Percentiles rank a stretch among this genome's conserved stretches.
Evolutionary conservation across 768 basidiomycete genomes (phyloP).

Genomic region (Boletus fagicola): DNA sequence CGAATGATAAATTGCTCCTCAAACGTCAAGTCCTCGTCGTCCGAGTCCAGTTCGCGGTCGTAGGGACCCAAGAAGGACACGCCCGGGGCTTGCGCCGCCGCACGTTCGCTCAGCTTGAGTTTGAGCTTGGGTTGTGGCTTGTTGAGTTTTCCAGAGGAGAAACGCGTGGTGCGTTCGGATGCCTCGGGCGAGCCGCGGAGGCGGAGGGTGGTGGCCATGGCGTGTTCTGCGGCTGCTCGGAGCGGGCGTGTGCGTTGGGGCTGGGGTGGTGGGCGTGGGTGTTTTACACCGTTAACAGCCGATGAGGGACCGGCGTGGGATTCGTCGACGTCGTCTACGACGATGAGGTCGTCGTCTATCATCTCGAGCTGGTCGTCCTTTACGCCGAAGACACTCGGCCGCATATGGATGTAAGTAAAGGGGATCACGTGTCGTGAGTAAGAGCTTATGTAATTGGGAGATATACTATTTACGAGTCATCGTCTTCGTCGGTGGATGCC

Average conservation of each 20-base stretch:
- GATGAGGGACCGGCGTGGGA: constrained; percentile 39
- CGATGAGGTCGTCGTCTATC: constrained; percentile 63
- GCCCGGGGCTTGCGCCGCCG: constrained; percentile 76
- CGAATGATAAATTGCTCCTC: constrained; percentile 96
- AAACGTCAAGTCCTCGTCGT: constrained; percentile 91
- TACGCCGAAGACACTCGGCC: background rate
- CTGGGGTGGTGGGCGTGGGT: constrained; percentile 13
- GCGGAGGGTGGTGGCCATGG: constrained; percentile 37
- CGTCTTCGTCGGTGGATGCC: constrained; percentile 16
- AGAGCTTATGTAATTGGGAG: background rate
- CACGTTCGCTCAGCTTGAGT: constrained; percentile 82
- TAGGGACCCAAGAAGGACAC: constrained; percentile 89
- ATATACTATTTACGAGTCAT: constrained; percentile 4
- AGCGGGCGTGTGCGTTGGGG: constrained; percentile 33
- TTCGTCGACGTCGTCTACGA: constrained; percentile 57
- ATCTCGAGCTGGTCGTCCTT: constrained; percentile 4
- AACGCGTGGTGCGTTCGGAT: constrained; percentile 56
- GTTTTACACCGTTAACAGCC: constrained; percentile 25
- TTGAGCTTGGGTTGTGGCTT: constrained; percentile 73
- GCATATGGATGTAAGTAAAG: constrained; percentile 1
- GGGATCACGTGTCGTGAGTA: constrained; percentile 18
- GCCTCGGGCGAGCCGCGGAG: constrained; percentile 30
- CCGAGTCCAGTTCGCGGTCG: constrained; percentile 92
- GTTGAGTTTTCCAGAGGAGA: constrained; percentile 46
- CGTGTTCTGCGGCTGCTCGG: constrained; percentile 33